These are phyloP conservation scores for Daldinia sp. DNA, from an alignment of 2,329 filamentous ascomycete species.

Conservation along the genomic window DNA sequence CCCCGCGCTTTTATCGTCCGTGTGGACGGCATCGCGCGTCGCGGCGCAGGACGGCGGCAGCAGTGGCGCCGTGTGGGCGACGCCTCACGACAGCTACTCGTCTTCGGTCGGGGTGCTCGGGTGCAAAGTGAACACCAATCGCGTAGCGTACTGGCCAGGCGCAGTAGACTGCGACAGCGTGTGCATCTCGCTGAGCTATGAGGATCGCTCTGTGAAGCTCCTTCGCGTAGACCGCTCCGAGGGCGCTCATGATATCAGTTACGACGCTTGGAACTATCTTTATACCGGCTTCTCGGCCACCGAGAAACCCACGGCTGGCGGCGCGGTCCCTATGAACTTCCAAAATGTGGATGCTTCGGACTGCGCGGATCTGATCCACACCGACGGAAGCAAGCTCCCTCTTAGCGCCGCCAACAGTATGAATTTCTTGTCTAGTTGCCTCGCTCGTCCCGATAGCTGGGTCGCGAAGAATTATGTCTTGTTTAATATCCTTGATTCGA, in stretches of 20 bases:
- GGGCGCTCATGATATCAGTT: constrained; percentile 65
- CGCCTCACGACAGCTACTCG: constrained; percentile 65
- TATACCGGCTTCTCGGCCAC: constrained; percentile 58
- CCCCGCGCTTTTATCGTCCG: constrained; percentile 8
- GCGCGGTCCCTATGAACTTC: constrained; percentile 60
- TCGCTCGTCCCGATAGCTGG: constrained; percentile 56
- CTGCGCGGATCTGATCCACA: constrained; percentile 60
- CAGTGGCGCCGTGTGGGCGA: constrained; percentile 51
- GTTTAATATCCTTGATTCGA: constrained; percentile 61
- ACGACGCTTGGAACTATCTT: constrained; percentile 69
- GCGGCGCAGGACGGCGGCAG: constrained; percentile 23
- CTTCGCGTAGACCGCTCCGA: constrained; percentile 64
- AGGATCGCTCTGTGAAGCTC: constrained; percentile 62
- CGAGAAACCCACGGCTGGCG: constrained; percentile 56
- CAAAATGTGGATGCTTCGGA: constrained; percentile 57
- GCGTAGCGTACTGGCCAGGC: constrained; percentile 67
- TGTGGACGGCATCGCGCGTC: constrained; percentile 15
- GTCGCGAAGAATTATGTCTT: constrained; percentile 61
- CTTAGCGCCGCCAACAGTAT: constrained; percentile 66
- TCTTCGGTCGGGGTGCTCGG: constrained; percentile 67
- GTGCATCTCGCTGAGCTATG: constrained; percentile 62
- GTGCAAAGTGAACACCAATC: constrained; percentile 69
- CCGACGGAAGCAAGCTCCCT: constrained; percentile 59
- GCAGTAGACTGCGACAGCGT: constrained; percentile 63
- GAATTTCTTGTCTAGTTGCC: constrained; percentile 60